Conservation (phyloP, 78 protist species). For the Dictyostelium firmibasis region DNA sequence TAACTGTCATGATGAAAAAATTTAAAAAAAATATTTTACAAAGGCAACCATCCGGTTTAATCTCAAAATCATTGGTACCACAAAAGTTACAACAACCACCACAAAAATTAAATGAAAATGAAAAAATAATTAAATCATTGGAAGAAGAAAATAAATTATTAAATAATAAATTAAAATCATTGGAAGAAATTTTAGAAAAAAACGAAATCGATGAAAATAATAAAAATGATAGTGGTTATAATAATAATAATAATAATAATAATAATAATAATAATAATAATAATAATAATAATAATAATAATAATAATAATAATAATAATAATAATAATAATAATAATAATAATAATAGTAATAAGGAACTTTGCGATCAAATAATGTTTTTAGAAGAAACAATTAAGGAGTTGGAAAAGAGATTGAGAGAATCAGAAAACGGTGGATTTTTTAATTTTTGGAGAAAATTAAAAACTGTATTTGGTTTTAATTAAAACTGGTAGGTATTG, state of each 20-base stretch:
- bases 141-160: background rate
- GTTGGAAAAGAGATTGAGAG: background rate
- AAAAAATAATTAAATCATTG: background rate
- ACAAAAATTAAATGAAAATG: background rate
- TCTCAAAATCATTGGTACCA: background rate
- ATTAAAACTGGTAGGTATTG: background rate
- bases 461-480: background rate
- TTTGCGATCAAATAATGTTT: background rate
- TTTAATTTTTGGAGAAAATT: background rate
- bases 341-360: background rate
- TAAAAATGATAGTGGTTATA: too few species aligned
- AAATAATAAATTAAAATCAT: background rate
- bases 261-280: too few species aligned
- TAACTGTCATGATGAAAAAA: background rate
- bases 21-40: background rate
- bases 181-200: background rate
- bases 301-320: too few species aligned
- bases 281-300: too few species aligned
- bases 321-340: too few species aligned
- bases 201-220: background rate
- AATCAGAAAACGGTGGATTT: background rate
- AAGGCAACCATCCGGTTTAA: background rate
- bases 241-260: too few species aligned
- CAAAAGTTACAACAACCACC: background rate
- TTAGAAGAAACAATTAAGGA: background rate